phyloP scores from a whole-genome alignment of 495 filamentous ascomycete genomes.

The Aspergillus panamensis region DNA sequence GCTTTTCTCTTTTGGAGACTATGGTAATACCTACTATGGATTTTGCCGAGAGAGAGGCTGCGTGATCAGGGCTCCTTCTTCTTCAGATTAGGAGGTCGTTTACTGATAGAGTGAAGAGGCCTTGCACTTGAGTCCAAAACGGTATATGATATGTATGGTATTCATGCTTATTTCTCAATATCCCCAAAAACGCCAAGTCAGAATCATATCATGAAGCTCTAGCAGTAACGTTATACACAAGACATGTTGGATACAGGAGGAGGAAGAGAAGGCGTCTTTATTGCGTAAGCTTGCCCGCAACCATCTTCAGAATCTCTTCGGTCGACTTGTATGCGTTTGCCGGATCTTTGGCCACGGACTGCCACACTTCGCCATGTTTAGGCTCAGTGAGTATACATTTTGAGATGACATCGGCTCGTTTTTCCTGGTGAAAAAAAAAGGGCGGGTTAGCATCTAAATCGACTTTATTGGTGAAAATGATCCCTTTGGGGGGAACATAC shows the following conservation, averaged over 20 bases:
- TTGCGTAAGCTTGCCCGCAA: conserved; percentile 43
- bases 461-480: neutral
- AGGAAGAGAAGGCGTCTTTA: neutral
- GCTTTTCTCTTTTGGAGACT: too few relatives aligned
- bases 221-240: neutral
- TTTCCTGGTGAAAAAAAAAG: conserved; percentile 58
- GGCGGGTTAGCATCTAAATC: neutral
- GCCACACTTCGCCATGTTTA: conserved; percentile 91
- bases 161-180: neutral
- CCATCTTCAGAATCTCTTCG: conserved; percentile 80
- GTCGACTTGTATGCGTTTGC: conserved; percentile 65
- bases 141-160: neutral
- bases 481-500: conserved; percentile 24
- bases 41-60: too few relatives aligned
- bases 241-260: neutral
- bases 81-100: too few relatives aligned
- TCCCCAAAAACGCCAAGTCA: neutral
- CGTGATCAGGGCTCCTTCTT: too few relatives aligned
- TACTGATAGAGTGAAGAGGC: too few relatives aligned
- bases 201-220: neutral
- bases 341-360: conserved; percentile 79
- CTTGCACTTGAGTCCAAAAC: too few relatives aligned
- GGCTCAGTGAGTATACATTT: conserved; percentile 79
- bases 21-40: too few relatives aligned
- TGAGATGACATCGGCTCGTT: conserved; percentile 70